These are phyloP conservation scores for Pueraria montana DNA, from an alignment of 306 rosid genomes.

Conservation along the genomic window DNA sequence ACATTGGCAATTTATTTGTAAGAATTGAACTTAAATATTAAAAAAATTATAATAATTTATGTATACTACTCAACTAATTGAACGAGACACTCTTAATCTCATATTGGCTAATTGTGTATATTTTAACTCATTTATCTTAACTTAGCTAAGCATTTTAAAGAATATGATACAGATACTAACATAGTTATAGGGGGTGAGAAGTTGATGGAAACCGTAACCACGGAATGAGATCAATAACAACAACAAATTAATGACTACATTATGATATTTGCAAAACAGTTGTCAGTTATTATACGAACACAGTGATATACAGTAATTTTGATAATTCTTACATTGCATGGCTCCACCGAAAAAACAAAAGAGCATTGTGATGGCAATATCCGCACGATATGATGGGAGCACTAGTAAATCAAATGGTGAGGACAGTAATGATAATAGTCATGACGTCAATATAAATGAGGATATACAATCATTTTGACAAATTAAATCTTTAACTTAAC, in stretches of 20 bases:
- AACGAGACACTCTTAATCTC: no score
- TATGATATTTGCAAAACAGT: constrained; percentile 25
- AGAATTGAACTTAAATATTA: no score
- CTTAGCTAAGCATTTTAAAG: neutral
- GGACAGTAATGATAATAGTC: neutral
- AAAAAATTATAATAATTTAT: no score
- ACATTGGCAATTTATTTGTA: no score
- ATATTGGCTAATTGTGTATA: no score
- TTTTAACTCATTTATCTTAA: neutral
- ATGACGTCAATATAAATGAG: neutral
- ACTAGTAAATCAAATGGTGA: neutral
- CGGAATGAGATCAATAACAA: neutral
- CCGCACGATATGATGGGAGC: neutral
- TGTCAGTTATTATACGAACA: neutral
- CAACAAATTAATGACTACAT: neutral
- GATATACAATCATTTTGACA: neutral
- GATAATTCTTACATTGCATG: neutral
- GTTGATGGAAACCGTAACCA: neutral
- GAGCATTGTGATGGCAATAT: neutral
- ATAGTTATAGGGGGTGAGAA: neutral
- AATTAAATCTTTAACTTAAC: neutral
- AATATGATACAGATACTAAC: neutral
- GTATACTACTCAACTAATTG: no score
- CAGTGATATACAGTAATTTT: neutral
- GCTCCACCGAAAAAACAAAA: constrained; percentile 16